phyloP scores from a whole-genome alignment of 2,329 filamentous ascomycete species.

The Pochonia chlamydosporia region DNA sequence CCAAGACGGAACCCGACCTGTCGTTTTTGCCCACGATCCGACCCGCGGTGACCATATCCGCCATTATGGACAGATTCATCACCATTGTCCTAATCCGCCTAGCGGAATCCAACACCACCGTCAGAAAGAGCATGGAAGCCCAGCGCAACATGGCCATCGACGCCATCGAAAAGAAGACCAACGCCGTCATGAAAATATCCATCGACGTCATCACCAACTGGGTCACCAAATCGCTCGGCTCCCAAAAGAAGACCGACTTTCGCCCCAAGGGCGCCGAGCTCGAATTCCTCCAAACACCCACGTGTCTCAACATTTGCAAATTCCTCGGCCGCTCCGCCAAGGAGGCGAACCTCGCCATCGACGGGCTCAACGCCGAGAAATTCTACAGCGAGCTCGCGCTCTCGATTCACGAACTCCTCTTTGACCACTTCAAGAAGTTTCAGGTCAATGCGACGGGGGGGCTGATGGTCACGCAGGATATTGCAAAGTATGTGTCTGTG shows the following conservation, averaged over 20 bases:
- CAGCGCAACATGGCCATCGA: conserved; percentile 67
- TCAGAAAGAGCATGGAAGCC: conserved; percentile 84
- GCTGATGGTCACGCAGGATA: conserved; percentile 92
- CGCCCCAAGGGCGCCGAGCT: conserved; percentile 76
- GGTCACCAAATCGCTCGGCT: conserved; percentile 63
- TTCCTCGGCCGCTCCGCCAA: conserved; percentile 69
- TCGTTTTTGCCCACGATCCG: conserved; percentile 74
- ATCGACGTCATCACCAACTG: conserved; percentile 69
- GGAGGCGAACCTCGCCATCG: conserved; percentile 62
- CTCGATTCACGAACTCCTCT: conserved; percentile 68
- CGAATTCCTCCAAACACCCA: conserved; percentile 78
- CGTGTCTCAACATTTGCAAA: conserved; percentile 72
- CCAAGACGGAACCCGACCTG: conserved; percentile 82
- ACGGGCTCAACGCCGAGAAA: conserved; percentile 75
- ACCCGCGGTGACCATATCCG: conserved; percentile 80
- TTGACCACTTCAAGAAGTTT: conserved; percentile 94
- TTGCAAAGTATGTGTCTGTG: conserved; percentile 85
- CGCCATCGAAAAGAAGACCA: conserved; percentile 79
- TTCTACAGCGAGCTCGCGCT: conserved; percentile 81
- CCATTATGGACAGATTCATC: conserved; percentile 89
- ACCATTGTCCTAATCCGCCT: conserved; percentile 85
- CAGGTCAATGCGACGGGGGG: conserved; percentile 88
- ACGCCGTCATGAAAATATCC: conserved; percentile 50
- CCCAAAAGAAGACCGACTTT: conserved; percentile 86
- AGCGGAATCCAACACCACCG: conserved; percentile 82